Evolutionary conservation across 805 yeast species (phyloP), one percentile per base, ranked within the genome.

Genomic region (Kurtzmaniella cleridarum): DNA sequence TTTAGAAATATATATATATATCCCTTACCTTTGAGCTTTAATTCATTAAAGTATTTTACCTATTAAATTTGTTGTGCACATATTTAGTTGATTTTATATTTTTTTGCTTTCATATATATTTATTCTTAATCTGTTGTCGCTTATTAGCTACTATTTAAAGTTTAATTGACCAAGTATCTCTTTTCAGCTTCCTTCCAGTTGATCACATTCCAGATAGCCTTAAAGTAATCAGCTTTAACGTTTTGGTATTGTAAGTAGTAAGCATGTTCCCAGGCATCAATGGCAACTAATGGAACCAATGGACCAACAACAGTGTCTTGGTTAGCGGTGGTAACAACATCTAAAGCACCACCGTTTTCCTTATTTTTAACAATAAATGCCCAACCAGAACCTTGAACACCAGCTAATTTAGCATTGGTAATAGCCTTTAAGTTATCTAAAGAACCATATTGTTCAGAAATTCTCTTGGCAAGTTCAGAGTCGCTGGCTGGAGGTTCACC

Each of bases 201-300:
- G 65, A 89, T 76, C 32, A 88, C 95, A 55, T 84, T 83, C 96
- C 96, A 88, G 66, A 88, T 84, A 46, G 95, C 91, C 66, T 84
- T 81, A 78, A 89, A 88, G 71, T 89, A 88, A 58, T 88, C 95
- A 33, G 64, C 95, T 75, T 89, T 88, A 59, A 82, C 89, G 70
- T 88, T 88, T 70, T 85, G 82, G 73, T 88, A 88, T 66, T 88
- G 96, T 65, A 89, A 74, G 75, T 88, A 88, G 75, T 88, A 88
- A 40, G 96, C 96, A 59, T 88, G 96, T 67, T 88, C 96, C 96
- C 96, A 88, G 44, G 95, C 95, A 54, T 88, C 96, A 58, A 88
- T 84, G 39, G 95, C 96, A 41, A 89, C 75, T 54, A 89, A 66
- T 33, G 96, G 95, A 34, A 76, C 69, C 60, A 78, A 73, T 8